Evolutionary conservation across 129 eudicot genomes (phyloP), one percentile per base, ranked within the genome.

Genomic region (Pittosporum tobira): DNA sequence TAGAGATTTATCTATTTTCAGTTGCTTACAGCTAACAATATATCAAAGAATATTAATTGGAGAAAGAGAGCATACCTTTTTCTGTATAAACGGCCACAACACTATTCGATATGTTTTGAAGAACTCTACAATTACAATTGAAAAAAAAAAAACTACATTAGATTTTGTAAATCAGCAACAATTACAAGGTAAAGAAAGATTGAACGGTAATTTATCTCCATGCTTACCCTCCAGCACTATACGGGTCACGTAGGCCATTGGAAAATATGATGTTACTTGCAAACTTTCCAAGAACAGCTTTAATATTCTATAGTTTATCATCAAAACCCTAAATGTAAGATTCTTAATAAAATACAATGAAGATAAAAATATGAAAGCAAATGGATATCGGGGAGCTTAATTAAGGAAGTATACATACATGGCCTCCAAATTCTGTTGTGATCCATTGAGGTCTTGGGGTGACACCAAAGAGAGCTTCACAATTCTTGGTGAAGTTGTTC

Each of bases 251-350:
- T 34, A 70, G 38, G 16, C 76, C 76, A 21, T 75, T 70, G 45
- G 73, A 59, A 43, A 75, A 75, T 49, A 75, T 75, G 45, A 75
- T 75, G 68, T 70, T 75, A 72, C 81, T 75, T 61, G 62, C 76
- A 12, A 75, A 75, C 47, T 70, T 75, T 37, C 52, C 68, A 11
- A 75, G 76, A 48, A 70, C 81, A 0, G 61, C 37, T 60, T 70
- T 65, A 43, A 75, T 60, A 58, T 70, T 75, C 75, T 68, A 59
- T 13, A 36, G 48, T 42, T 51, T 18, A 65, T 5, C 6, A 11
- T 34, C 38, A 34, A 25, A 34, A 4, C 42, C 47, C 2, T 22
- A 40, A 1, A 1, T 51, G 19, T 6, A 61, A 36, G 3, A 28
- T 20, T 23, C 3, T 11, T 15, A 6, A 37, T n/a, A 37, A 26